Evolutionary conservation across 495 filamentous ascomycete species (phyloP).

Genomic region (Xylaria intraflava): DNA sequence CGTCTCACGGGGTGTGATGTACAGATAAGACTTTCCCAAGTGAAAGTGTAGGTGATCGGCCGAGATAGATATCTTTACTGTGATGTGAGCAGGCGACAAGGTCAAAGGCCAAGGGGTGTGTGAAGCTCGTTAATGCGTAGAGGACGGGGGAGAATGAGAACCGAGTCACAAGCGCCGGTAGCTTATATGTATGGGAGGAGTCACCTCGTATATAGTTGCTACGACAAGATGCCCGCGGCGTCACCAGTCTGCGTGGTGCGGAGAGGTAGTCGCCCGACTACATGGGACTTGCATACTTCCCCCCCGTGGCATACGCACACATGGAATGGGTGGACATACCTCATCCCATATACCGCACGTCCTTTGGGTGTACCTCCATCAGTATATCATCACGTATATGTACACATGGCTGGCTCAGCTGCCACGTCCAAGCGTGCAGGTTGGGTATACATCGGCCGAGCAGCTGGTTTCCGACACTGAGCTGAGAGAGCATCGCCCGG

Average conservation of each 20-base stretch:
- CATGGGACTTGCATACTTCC: background rate
- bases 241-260: slow-evolving; percentile 1
- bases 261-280: background rate
- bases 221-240: background rate
- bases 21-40: background rate
- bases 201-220: background rate
- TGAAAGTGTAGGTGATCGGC: background rate
- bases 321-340: background rate
- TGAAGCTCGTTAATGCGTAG: background rate
- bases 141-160: background rate
- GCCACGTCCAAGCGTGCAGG: background rate
- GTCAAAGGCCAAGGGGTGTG: background rate
- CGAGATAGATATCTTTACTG: background rate
- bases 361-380: background rate
- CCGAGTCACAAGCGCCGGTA: background rate
- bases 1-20: background rate
- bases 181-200: slow-evolving; percentile 4
- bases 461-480: background rate
- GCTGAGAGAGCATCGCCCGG: background rate
- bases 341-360: background rate
- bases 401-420: background rate
- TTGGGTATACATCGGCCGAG: background rate
- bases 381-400: background rate
- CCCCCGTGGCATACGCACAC: background rate
- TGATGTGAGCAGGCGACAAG: background rate